These are phyloP conservation scores for Mycena kentingensis DNA, from an alignment of 768 basidiomycete species.

Conservation along the genomic window DNA sequence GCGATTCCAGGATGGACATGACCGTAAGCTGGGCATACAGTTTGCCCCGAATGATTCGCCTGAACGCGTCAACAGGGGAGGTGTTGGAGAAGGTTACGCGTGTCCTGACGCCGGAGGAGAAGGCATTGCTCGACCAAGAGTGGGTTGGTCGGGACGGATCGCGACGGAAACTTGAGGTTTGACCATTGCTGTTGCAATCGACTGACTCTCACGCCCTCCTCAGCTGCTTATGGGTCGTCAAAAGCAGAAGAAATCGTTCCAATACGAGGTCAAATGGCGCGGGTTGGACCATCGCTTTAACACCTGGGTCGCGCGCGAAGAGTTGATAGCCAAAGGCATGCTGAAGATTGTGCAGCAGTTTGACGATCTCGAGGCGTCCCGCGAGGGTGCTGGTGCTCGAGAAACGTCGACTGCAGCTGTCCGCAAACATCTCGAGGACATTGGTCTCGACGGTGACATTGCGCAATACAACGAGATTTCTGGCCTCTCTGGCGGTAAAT, in stretches of 20 bases:
- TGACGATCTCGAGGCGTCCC: slow-evolving; percentile 93
- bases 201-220: neutral
- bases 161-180: slow-evolving; percentile 86
- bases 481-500: slow-evolving; percentile 97
- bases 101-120: slow-evolving; percentile 86
- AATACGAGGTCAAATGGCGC: slow-evolving; percentile 90
- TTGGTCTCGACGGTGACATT: slow-evolving; percentile 95
- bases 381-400: slow-evolving; percentile 91
- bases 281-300: slow-evolving; percentile 85
- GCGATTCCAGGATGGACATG: slow-evolving; percentile 98
- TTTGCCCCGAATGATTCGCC: slow-evolving; percentile 9
- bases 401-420: slow-evolving; percentile 83
- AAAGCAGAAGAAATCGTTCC: slow-evolving; percentile 94
- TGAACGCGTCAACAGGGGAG: slow-evolving; percentile 67
- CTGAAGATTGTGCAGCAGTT: slow-evolving; percentile 90
- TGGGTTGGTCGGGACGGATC: slow-evolving; percentile 92
- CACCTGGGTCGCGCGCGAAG: slow-evolving; percentile 89
- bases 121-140: slow-evolving; percentile 73
- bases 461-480: slow-evolving; percentile 97
- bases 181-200: slow-evolving; percentile 23
- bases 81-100: slow-evolving; percentile 90
- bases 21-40: slow-evolving; percentile 57
- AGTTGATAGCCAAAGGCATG: slow-evolving; percentile 84
- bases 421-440: slow-evolving; percentile 91
- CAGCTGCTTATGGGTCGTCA: slow-evolving; percentile 91